Percentiles rank a stretch among this genome's conserved stretches.
phyloP scores from a whole-genome alignment of 2,329 filamentous ascomycete genomes.

The Aspergillus sergii region DNA sequence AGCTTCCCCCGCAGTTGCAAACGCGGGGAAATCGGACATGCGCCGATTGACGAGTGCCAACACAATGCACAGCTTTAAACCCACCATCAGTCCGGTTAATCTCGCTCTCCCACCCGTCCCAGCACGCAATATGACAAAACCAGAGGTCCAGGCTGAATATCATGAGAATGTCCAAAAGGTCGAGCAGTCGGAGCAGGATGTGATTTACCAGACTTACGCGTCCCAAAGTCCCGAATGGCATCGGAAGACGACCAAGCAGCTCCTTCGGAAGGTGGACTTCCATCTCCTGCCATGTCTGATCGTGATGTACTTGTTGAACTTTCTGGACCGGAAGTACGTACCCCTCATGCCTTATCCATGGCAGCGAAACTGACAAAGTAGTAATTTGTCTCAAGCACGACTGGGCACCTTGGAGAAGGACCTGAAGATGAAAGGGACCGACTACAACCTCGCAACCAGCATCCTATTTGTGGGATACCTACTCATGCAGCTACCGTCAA shows the following conservation, averaged over 20 bases:
- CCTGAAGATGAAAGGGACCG: slow-evolving; percentile 56
- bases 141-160: background rate
- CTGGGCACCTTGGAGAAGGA: slow-evolving; percentile 58
- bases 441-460: slow-evolving; percentile 59
- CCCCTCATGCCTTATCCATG: too few relatives aligned
- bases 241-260: slow-evolving; percentile 24
- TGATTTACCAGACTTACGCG: slow-evolving; percentile 29
- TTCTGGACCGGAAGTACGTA: slow-evolving; percentile 34
- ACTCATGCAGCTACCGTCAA: slow-evolving; percentile 64
- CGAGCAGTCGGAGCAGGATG: slow-evolving; percentile 23
- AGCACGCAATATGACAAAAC: background rate
- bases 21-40: background rate
- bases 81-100: background rate
- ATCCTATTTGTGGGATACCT: slow-evolving; percentile 63
- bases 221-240: slow-evolving; percentile 31
- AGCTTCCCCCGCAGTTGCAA: background rate
- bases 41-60: background rate
- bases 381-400: slow-evolving; percentile 58
- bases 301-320: slow-evolving; percentile 36
- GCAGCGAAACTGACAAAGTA: slow-evolving; percentile 10
- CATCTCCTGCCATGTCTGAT: slow-evolving; percentile 34
- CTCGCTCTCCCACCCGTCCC: too few relatives aligned
- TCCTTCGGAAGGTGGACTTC: slow-evolving; percentile 31
- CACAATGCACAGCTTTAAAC: background rate
- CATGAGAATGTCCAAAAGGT: background rate